phyloP scores from a whole-genome alignment of 2,329 filamentous ascomycete genomes.

The Didymella pomorum region DNA sequence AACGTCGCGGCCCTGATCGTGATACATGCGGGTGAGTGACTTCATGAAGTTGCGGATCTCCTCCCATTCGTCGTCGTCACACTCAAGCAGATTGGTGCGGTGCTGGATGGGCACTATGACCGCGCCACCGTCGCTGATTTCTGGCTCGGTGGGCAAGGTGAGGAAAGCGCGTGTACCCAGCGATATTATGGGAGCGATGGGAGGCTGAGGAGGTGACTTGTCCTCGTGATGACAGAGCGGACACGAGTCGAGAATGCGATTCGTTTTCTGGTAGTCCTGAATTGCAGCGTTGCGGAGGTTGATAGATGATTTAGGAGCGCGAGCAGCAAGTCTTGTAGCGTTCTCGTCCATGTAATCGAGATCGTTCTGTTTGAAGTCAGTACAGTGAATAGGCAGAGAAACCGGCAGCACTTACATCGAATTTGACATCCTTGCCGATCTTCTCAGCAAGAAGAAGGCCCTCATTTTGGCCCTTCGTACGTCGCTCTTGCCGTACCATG shows the following conservation, averaged over 20 bases:
- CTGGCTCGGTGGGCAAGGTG: constrained; percentile 88
- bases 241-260: constrained; percentile 83
- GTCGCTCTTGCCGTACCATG: constrained; percentile 93
- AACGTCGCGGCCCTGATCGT: constrained; percentile 89
- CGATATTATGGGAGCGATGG: constrained; percentile 84
- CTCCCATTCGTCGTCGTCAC: constrained; percentile 99
- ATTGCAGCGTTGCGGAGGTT: constrained; percentile 90
- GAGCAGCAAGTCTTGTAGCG: constrained; percentile 84
- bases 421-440: constrained; percentile 92
- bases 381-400: constrained; percentile 10
- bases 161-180: constrained; percentile 86
- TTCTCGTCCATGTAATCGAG: constrained; percentile 99
- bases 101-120: constrained; percentile 91
- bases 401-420: constrained; percentile 63
- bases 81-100: constrained; percentile 89
- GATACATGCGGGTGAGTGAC: constrained; percentile 89
- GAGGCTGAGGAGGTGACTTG: constrained; percentile 68
- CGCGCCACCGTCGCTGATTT: constrained; percentile 81
- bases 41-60: constrained; percentile 99
- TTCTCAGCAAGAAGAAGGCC: constrained; percentile 84
- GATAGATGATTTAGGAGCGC: constrained; percentile 85
- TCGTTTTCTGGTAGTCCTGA: constrained; percentile 87
- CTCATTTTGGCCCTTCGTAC: constrained; percentile 81
- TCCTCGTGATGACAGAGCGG: constrained; percentile 95
- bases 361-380: constrained; percentile 64